Conservation (phyloP, 1,139 yeast genomes). For the Spathaspora sp. region DNA sequence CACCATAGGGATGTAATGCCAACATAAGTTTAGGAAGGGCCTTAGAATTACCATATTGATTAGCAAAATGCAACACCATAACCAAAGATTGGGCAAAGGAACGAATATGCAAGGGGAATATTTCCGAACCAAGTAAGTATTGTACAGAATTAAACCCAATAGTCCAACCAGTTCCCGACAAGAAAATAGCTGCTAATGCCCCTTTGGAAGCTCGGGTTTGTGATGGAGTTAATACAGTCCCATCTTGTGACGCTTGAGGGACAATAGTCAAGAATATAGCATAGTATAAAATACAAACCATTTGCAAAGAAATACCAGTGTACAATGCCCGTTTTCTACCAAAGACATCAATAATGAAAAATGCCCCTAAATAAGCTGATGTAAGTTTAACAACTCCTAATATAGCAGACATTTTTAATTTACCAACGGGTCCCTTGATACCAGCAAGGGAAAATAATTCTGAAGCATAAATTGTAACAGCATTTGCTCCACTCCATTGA, state of each 20-base stretch:
- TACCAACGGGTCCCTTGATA: conserved; percentile 27
- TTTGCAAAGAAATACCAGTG: conserved; percentile 37
- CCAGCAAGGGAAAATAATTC: conserved; percentile 56
- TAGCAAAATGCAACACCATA: conserved; percentile 59
- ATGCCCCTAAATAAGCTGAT: conserved; percentile 45
- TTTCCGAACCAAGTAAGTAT: conserved; percentile 58
- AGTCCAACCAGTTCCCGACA: conserved; percentile 62
- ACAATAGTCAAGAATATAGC: conserved; percentile 49
- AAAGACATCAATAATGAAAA: conserved; percentile 46
- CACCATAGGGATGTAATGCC: conserved; percentile 49
- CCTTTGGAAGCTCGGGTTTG: conserved; percentile 43
- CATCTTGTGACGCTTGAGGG: conserved; percentile 41
- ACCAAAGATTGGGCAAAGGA: conserved; percentile 53
- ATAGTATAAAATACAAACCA: conserved; percentile 33
- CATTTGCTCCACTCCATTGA: conserved; percentile 66
- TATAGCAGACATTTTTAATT: conserved; percentile 46
- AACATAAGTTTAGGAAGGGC: conserved; percentile 55
- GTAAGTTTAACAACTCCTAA: conserved; percentile 49
- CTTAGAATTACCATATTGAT: conserved; percentile 61
- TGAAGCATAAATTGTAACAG: conserved; percentile 60
- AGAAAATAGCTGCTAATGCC: conserved; percentile 53
- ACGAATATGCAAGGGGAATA: conserved; percentile 56
- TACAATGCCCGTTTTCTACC: conserved; percentile 46
- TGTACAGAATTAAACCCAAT: conserved; percentile 62
- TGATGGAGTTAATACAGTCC: conserved; percentile 26